Percentiles rank a stretch among this genome's conserved stretches.
phyloP scores from a whole-genome alignment of 805 yeast genomes.

The Yarrowia sp. region DNA sequence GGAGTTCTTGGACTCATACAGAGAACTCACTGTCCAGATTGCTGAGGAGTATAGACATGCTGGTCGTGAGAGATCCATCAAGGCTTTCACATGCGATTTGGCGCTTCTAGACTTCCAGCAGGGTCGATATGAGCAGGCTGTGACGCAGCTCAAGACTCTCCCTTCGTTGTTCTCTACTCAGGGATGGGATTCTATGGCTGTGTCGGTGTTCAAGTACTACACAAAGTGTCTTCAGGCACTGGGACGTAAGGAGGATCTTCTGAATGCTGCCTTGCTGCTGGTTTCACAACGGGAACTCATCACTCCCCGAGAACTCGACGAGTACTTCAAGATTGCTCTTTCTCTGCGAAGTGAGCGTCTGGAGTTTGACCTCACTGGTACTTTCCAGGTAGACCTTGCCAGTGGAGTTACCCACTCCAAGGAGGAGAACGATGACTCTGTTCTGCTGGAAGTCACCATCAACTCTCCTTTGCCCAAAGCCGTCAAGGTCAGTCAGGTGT shows the following conservation, averaged over 20 bases:
- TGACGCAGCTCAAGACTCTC: constrained; percentile 61
- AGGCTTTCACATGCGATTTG: constrained; percentile 71
- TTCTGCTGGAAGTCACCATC: constrained; percentile 42
- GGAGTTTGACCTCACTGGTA: constrained; percentile 30
- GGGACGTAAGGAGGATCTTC: constrained; percentile 33
- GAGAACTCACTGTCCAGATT: constrained; percentile 55
- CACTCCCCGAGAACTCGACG: constrained; percentile 30
- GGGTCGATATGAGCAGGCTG: constrained; percentile 58
- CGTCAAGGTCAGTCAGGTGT: constrained; percentile 30
- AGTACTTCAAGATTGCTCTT: constrained; percentile 20
- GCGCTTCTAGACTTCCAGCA: constrained; percentile 65
- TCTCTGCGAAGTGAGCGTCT: constrained; percentile 32
- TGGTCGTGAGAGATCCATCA: constrained; percentile 62
- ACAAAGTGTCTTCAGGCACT: constrained; percentile 56
- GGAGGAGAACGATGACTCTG: constrained; percentile 41
- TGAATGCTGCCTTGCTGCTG: constrained; percentile 37
- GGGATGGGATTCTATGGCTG: constrained; percentile 75
- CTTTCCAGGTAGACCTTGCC: constrained; percentile 6
- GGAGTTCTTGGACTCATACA: constrained; percentile 45
- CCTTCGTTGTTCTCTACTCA: constrained; percentile 63
- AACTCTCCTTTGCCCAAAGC: constrained; percentile 35
- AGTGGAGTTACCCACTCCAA: constrained; percentile 33
- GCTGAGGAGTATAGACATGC: constrained; percentile 53
- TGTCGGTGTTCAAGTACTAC: constrained; percentile 61
- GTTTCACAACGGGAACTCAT: constrained; percentile 33